These are phyloP conservation scores for Aspergillus hiratsukae DNA, from an alignment of 2,329 filamentous ascomycete species.

Conservation along the genomic window DNA sequence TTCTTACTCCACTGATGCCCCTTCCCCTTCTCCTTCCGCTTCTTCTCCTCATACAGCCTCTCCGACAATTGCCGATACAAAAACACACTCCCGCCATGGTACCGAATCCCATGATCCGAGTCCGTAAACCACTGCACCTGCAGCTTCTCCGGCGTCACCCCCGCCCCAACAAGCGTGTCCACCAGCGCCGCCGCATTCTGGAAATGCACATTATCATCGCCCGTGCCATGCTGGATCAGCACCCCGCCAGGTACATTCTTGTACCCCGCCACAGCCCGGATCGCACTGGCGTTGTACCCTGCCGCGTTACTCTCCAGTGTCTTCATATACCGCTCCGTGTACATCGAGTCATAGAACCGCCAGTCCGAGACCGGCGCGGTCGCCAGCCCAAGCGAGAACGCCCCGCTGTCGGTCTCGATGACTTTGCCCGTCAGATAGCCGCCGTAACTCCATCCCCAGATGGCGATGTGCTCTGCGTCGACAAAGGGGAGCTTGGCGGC, in stretches of 20 bases:
- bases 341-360: conserved; percentile 68
- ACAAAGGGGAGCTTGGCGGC: conserved; percentile 51
- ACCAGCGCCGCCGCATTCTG: conserved; percentile 61
- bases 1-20: conserved; percentile 48
- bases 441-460: conserved; percentile 67
- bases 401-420: conserved; percentile 56
- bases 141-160: conserved; percentile 59
- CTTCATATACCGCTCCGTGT: conserved; percentile 71
- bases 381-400: conserved; percentile 60
- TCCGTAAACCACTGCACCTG: conserved; percentile 63
- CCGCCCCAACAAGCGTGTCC: conserved; percentile 56
- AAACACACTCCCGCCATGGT: conserved; percentile 53
- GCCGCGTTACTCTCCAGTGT: conserved; percentile 51
- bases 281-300: conserved; percentile 59
- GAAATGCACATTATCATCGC: conserved; percentile 69
- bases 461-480: conserved; percentile 57
- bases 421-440: conserved; percentile 65
- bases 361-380: conserved; percentile 65
- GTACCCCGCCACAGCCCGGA: conserved; percentile 57
- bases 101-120: conserved; percentile 58
- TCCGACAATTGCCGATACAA: conserved; percentile 61
- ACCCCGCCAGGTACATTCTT: conserved; percentile 58
- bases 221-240: conserved; percentile 61
- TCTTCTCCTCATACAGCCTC: conserved; percentile 59
- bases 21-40: conserved; percentile 37